Evolutionary conservation across 2,329 filamentous ascomycete genomes (phyloP).

Genomic region (Diaporthe eres): DNA sequence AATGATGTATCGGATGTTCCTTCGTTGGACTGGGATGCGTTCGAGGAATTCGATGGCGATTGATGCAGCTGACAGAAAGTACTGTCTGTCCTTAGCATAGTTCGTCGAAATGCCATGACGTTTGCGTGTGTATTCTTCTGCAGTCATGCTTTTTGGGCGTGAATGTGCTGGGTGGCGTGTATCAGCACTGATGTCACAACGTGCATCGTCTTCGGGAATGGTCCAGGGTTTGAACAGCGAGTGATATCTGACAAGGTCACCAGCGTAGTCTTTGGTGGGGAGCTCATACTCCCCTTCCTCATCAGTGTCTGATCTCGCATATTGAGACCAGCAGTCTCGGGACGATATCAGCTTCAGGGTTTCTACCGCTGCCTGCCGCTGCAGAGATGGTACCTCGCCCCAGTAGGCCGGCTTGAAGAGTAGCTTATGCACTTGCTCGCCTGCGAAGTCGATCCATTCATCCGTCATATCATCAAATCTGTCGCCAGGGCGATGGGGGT

Average conservation of each 20-base stretch:
- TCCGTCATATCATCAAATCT: neutral
- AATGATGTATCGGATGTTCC: neutral
- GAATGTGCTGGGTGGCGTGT: neutral
- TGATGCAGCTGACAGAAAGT: neutral
- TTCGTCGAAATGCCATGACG: no score
- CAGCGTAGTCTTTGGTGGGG: neutral
- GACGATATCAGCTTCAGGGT: slow-evolving; percentile 1
- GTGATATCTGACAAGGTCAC: slow-evolving; percentile 1
- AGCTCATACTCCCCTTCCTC: neutral
- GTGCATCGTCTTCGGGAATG: neutral
- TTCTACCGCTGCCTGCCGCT: slow-evolving; percentile 2
- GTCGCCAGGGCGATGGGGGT: neutral
- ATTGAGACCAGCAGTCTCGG: neutral
- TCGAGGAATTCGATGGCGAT: neutral
- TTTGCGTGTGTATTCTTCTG: neutral
- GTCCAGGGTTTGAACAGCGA: slow-evolving; percentile 7
- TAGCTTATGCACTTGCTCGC: neutral
- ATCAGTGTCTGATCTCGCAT: neutral
- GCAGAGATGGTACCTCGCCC: neutral
- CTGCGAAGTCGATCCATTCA: neutral
- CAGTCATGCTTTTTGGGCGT: neutral
- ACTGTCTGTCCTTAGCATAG: neutral
- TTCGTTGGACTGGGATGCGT: neutral
- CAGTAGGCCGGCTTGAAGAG: neutral
- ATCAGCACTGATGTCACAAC: neutral